A percentile compares a stretch with the other conserved stretches of the same genome.
phyloP scores from a whole-genome alignment of 2,329 filamentous ascomycete genomes.

The Paecilomyces variotii region DNA sequence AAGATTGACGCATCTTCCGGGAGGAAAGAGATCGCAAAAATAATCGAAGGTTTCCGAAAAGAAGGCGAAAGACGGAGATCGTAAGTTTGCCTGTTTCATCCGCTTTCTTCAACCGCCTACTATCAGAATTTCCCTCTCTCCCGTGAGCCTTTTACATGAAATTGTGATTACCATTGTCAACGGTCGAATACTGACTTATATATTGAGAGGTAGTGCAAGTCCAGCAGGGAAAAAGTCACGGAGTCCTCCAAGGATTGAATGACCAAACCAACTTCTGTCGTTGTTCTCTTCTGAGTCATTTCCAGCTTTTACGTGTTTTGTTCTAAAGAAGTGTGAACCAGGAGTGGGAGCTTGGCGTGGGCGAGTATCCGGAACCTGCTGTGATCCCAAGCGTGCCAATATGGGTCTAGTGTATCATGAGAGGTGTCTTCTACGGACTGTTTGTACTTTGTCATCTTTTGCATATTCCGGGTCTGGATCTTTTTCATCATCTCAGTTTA shows the following conservation, averaged over 20 bases:
- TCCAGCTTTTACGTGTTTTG: neutral
- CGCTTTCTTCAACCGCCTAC: slow-evolving; percentile 3
- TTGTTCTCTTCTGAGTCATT: neutral
- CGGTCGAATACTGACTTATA: neutral
- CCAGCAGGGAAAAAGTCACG: slow-evolving; percentile 3
- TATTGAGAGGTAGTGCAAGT: slow-evolving; percentile 1
- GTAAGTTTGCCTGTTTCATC: slow-evolving; percentile 45
- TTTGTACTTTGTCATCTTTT: neutral
- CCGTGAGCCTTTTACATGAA: neutral
- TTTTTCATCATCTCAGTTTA: neutral
- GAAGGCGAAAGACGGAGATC: slow-evolving; percentile 79
- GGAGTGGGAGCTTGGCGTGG: neutral
- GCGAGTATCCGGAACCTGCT: neutral
- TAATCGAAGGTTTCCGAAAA: slow-evolving; percentile 78
- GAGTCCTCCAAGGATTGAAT: slow-evolving; percentile 7
- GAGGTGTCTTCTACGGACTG: neutral
- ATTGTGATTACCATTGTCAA: neutral
- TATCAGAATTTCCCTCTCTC: no score
- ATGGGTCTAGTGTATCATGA: neutral
- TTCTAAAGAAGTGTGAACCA: neutral
- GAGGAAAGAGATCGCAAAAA: slow-evolving; percentile 82
- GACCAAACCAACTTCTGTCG: neutral
- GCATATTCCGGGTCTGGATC: neutral
- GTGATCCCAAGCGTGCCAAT: neutral
- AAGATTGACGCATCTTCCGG: slow-evolving; percentile 72